phyloP scores from a whole-genome alignment of 108 stramenopile genomes.

The Fistulifera pelliculosa region DNA sequence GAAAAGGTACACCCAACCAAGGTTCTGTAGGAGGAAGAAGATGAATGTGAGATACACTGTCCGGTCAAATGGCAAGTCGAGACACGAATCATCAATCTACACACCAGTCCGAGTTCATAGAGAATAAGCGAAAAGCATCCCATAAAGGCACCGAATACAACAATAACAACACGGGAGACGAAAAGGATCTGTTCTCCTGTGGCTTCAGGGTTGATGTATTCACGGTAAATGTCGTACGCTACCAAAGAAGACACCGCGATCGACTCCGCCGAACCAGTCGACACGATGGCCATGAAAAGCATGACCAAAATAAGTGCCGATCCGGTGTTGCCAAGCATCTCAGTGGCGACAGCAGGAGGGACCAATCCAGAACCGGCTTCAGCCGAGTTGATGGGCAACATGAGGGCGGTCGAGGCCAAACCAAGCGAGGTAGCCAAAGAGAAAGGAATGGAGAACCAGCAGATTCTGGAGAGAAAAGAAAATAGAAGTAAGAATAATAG shows the following conservation, averaged over 20 bases:
- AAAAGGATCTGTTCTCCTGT: constrained; percentile 80
- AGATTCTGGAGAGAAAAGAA: constrained; percentile 26
- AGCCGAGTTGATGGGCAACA: constrained; percentile 70
- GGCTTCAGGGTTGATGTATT: constrained; percentile 84
- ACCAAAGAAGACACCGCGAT: constrained; percentile 88
- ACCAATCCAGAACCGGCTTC: constrained; percentile 87
- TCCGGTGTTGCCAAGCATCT: constrained; percentile 74
- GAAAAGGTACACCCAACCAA: constrained; percentile 93
- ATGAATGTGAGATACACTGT: constrained; percentile 2
- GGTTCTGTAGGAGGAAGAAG: constrained; percentile 33
- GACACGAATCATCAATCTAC: not conserved
- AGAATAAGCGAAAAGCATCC: constrained; percentile 63
- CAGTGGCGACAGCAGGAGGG: constrained; percentile 83
- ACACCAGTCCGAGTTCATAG: constrained; percentile 18
- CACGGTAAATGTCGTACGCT: constrained; percentile 88
- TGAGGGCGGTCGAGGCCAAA: constrained; percentile 75
- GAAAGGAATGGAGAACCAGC: constrained; percentile 90
- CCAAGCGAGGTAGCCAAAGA: constrained; percentile 89
- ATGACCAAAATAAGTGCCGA: constrained; percentile 73
- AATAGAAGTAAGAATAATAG: not conserved
- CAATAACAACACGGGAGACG: constrained; percentile 72
- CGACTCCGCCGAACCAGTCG: constrained; percentile 85
- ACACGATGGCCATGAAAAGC: constrained; percentile 95
- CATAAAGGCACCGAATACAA: constrained; percentile 74
- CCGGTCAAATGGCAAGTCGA: not conserved